Conservation (phyloP, 306 rosid genomes). For the Lathyrus aphaca region DNA sequence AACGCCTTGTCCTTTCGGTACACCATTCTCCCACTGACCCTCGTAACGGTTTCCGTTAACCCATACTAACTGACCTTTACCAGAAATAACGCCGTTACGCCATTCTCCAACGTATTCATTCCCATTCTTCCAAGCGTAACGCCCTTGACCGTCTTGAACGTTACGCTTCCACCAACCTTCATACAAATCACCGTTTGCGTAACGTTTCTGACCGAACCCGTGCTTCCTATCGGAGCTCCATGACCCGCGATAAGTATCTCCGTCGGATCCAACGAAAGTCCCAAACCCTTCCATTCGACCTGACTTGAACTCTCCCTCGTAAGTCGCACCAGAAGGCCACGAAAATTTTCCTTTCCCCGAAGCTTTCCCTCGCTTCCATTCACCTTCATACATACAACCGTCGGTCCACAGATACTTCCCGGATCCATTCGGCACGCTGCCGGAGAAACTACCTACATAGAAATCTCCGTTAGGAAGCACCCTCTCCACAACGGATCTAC, state of each 20-base stretch:
- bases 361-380: constrained; percentile 81
- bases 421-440: constrained; percentile 82
- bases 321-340: constrained; percentile 94
- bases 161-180: constrained; percentile 92
- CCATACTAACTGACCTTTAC: constrained; percentile 77
- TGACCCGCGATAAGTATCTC: constrained; percentile 75
- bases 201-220: constrained; percentile 75
- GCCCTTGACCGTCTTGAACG: constrained; percentile 85
- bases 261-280: constrained; percentile 70
- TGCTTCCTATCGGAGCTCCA: constrained; percentile 90
- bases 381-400: constrained; percentile 88
- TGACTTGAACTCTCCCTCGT: constrained; percentile 84
- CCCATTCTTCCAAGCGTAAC: constrained; percentile 87
- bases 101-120: constrained; percentile 83
- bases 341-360: constrained; percentile 79
- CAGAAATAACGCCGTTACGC: constrained; percentile 86
- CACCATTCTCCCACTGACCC: constrained; percentile 91
- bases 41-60: constrained; percentile 82
- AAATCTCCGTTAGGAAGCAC: constrained; percentile 87
- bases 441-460: constrained; percentile 85
- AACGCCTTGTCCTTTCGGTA: constrained; percentile 68
- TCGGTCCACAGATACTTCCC: constrained; percentile 92
- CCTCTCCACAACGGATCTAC: constrained; percentile 52
- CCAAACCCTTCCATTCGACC: constrained; percentile 91
- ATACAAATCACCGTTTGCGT: constrained; percentile 86